These are phyloP conservation scores for Kuraishia cidri DNA, from an alignment of 805 yeast genomes.

Conservation along the genomic window DNA sequence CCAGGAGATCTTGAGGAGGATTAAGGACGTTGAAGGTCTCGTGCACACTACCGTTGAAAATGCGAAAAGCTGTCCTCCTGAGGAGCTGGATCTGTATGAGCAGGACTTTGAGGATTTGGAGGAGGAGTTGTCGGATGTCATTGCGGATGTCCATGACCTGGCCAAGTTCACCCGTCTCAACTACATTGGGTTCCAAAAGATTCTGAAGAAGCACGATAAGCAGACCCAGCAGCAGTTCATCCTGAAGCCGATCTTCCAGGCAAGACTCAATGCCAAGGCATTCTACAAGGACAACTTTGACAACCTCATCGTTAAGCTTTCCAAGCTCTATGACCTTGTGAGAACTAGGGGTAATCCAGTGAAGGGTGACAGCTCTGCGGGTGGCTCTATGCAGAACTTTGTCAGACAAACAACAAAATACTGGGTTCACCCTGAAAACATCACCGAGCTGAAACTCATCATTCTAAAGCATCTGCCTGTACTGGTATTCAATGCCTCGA, in stretches of 20 bases:
- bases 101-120: conserved; percentile 68
- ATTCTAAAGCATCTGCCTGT: conserved; percentile 95
- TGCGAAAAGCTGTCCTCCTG: conserved; percentile 25
- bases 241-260: conserved; percentile 88
- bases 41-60: conserved; percentile 50
- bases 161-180: conserved; percentile 90
- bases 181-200: conserved; percentile 96
- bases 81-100: conserved; percentile 30
- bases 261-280: conserved; percentile 86
- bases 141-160: conserved; percentile 95
- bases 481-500: conserved; percentile 90
- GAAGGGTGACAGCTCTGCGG: conserved; percentile 94
- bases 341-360: conserved; percentile 96
- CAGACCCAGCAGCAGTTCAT: conserved; percentile 57
- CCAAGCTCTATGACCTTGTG: conserved; percentile 83
- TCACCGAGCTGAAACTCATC: conserved; percentile 89
- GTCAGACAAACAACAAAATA: conserved; percentile 98
- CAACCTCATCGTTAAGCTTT: conserved; percentile 76
- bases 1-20: conserved; percentile 77
- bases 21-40: conserved; percentile 69
- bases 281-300: conserved; percentile 95
- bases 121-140: conserved; percentile 74
- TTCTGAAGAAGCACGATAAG: conserved; percentile 94
- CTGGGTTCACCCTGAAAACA: conserved; percentile 99
- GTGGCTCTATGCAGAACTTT: conserved; percentile 95